Conservation (phyloP, 2,329 filamentous ascomycete genomes). For the Ceratocystis huliohia region DNA sequence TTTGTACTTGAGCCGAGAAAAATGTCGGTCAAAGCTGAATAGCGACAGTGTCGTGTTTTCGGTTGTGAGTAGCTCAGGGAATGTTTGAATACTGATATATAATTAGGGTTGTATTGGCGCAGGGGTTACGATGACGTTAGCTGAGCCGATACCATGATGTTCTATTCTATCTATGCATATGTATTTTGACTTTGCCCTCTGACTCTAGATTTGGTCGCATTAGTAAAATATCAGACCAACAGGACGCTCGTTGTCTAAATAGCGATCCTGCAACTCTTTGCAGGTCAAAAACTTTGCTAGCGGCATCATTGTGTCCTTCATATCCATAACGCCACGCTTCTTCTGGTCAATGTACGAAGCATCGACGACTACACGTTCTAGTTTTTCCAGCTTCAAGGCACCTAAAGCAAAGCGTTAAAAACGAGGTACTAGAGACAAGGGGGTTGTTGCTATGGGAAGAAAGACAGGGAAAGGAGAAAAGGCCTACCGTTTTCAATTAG, state of each 20-base stretch:
- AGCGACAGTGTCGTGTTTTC: too few relatives aligned
- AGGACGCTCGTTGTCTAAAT: conserved; percentile 44
- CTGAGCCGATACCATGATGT: background rate
- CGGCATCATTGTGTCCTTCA: conserved; percentile 81
- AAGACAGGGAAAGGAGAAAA: background rate
- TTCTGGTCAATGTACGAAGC: conserved; percentile 90
- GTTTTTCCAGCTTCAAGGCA: conserved; percentile 53
- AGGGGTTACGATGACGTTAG: background rate
- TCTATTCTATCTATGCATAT: background rate
- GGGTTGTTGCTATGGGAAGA: background rate
- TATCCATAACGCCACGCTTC: conserved; percentile 85
- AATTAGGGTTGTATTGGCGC: background rate
- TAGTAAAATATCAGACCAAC: conserved; percentile 55
- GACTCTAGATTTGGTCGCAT: background rate
- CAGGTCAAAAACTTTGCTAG: conserved; percentile 62
- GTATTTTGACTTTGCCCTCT: background rate
- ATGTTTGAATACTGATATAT: too few relatives aligned
- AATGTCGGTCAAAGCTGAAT: background rate
- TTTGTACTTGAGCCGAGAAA: background rate
- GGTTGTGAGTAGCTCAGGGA: too few relatives aligned
- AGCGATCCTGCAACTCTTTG: conserved; percentile 58
- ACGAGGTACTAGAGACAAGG: background rate
- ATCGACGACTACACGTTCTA: conserved; percentile 76
- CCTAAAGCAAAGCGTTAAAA: conserved; percentile 30
- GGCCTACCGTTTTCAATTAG: conserved; percentile 63